Evolutionary conservation across 768 basidiomycete species (phyloP), one percentile per base, ranked within the genome.

Genomic region (Tremella yokohamensis): DNA sequence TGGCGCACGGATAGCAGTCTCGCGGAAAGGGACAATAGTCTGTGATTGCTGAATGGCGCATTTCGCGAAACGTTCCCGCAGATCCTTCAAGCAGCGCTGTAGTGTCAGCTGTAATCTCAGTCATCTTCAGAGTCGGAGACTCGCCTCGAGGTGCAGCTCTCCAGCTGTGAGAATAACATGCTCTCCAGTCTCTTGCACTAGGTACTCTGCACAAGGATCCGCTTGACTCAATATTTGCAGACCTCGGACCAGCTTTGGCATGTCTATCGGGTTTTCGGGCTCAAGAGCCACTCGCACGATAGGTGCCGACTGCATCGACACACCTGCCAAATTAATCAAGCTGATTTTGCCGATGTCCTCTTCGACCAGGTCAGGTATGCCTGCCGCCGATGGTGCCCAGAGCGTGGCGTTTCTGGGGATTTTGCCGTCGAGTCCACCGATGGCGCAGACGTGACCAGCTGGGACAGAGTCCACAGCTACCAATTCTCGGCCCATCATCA

Each of bases 401-500:
- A 99, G 77, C 0, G 96, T 98, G 1, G 89, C 92, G 68, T 84
- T 91, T 57, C 94, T 81, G 83, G 88, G 87, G 1, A 98, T 90
- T 65, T 85, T 88, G 0, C 91, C 89, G 68, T 89, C 89, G 56
- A 98, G 76, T 0, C 96, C 94, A 62, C 81, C 86, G 61, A 97
- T 84, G 1, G 93, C 96, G 63, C 97, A 98, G 3, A 93, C 88
- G 71, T 94, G 93, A 8, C 96, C 96, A 1, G 96, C 92, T 26
- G 83, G 83, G 1, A 98, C 92, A 59, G 80, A 81, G 19, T 88
- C 81, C 2, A 94, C 89, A 0, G 86, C 81, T 0, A 89, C 85
- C n/a, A 99, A 81, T 70, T 97, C 93, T 42, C 90, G 80, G 2
- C 96, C 96, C 96, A 99, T 98, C 90, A 99, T 97, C 49, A 88